These are phyloP conservation scores for Talaromyces islandicus DNA, from an alignment of 2,329 filamentous ascomycete genomes.

Conservation along the genomic window DNA sequence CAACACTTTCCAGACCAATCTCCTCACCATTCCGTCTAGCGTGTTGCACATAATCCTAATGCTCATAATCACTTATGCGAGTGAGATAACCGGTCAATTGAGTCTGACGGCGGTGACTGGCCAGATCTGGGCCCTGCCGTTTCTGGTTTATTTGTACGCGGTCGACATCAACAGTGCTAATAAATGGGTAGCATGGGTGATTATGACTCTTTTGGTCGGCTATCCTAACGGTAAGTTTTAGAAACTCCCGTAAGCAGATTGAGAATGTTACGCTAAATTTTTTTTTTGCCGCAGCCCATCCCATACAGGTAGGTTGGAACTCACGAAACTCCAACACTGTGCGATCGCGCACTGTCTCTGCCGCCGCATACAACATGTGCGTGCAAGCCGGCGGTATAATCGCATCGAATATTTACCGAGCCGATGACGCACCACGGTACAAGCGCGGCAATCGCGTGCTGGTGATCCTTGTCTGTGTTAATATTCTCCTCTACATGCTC, in stretches of 20 bases:
- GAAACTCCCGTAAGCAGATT: no score
- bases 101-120: constrained; percentile 47
- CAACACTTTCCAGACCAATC: constrained; percentile 54
- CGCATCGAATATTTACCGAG: constrained; percentile 3
- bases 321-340: constrained; percentile 36
- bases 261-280: not conserved
- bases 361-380: constrained; percentile 17
- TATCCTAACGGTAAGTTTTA: constrained; percentile 43
- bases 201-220: constrained; percentile 48
- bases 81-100: constrained; percentile 40
- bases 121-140: constrained; percentile 48
- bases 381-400: not conserved
- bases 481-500: constrained; percentile 43
- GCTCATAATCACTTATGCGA: constrained; percentile 22
- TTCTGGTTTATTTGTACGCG: constrained; percentile 47
- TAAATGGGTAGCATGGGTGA: constrained; percentile 47
- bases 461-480: constrained; percentile 43
- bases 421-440: constrained; percentile 50
- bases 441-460: constrained; percentile 46
- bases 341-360: constrained; percentile 30
- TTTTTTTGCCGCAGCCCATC: constrained; percentile 38
- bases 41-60: constrained; percentile 49
- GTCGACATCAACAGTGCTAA: constrained; percentile 39
- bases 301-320: constrained; percentile 42
- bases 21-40: constrained; percentile 59